These are phyloP conservation scores for Geranium brycei DNA, from an alignment of 345 rosid genomes.

Conservation along the genomic window DNA sequence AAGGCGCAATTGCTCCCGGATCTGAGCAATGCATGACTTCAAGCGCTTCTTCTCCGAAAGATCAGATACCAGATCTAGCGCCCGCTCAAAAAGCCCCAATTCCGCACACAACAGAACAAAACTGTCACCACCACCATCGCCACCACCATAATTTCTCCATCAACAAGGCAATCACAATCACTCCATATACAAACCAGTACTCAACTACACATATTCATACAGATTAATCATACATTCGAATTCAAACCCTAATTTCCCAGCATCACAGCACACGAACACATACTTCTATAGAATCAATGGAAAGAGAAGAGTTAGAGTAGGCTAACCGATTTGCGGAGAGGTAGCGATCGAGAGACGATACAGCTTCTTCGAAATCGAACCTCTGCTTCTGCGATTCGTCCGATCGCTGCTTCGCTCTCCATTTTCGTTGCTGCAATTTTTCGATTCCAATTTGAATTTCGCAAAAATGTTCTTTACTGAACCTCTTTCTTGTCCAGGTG, in stretches of 20 bases:
- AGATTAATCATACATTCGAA: too few species aligned
- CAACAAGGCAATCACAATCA: not conserved
- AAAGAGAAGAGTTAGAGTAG: not conserved
- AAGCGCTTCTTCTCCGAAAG: constrained; percentile 53
- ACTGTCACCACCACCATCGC: constrained; percentile 23
- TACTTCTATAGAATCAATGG: too few species aligned
- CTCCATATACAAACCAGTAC: too few species aligned
- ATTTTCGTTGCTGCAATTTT: too few species aligned
- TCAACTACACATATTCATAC: too few species aligned
- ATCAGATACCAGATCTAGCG: constrained; percentile 39
- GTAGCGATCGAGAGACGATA: constrained; percentile 46
- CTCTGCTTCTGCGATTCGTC: constrained; percentile 68
- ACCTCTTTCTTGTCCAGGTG: too few species aligned
- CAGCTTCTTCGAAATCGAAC: constrained; percentile 49
- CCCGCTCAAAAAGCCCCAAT: constrained; percentile 48
- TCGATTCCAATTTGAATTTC: too few species aligned
- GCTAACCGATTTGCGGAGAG: constrained; percentile 50
- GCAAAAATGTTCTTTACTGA: too few species aligned
- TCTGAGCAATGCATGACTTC: constrained; percentile 51
- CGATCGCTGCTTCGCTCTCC: constrained; percentile 22
- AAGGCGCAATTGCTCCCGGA: constrained; percentile 47
- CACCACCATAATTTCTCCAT: not conserved
- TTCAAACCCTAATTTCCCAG: too few species aligned
- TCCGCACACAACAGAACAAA: constrained; percentile 64
- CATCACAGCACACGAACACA: too few species aligned